A percentile compares a stretch with the other conserved stretches of the same genome.
Conservation (phyloP, 768 basidiomycete genomes). For the Termitomyces sp. region DNA sequence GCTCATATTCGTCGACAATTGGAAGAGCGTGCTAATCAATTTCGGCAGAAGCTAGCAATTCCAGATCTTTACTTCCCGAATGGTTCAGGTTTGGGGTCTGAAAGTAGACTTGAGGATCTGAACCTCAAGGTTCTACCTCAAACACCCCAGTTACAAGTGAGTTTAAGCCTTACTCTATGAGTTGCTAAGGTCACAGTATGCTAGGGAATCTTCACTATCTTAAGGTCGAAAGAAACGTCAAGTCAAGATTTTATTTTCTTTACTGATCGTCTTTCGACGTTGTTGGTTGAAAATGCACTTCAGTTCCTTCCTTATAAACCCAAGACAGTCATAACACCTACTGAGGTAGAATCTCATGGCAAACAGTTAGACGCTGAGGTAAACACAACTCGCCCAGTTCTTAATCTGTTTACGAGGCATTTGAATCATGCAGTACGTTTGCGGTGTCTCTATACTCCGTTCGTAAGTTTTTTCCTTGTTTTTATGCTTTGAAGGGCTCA, state of each 20-base stretch:
- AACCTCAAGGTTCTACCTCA: slow-evolving; percentile 68
- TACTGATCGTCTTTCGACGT: slow-evolving; percentile 79
- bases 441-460: slow-evolving; percentile 86
- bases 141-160: slow-evolving; percentile 77
- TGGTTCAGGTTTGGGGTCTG: slow-evolving; percentile 26
- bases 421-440: slow-evolving; percentile 55
- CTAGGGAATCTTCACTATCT: slow-evolving; percentile 86
- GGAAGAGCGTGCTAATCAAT: slow-evolving; percentile 68
- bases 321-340: slow-evolving; percentile 66
- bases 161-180: slow-evolving; percentile 6
- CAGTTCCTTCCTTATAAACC: slow-evolving; percentile 72
- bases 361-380: slow-evolving; percentile 62
- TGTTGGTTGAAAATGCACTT: slow-evolving; percentile 82
- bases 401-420: background rate
- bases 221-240: slow-evolving; percentile 68
- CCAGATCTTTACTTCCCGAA: slow-evolving; percentile 36
- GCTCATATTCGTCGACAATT: slow-evolving; percentile 87
- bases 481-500: background rate
- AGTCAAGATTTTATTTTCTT: slow-evolving; percentile 93
- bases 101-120: slow-evolving; percentile 34
- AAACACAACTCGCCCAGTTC: slow-evolving; percentile 5
- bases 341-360: slow-evolving; percentile 53
- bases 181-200: background rate
- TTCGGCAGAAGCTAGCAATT: slow-evolving; percentile 72
- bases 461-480: slow-evolving; percentile 52